Evolutionary conservation across 83 land plant genomes (phyloP), one percentile per base, ranked within the genome.

Genomic region (Picea mariana): DNA sequence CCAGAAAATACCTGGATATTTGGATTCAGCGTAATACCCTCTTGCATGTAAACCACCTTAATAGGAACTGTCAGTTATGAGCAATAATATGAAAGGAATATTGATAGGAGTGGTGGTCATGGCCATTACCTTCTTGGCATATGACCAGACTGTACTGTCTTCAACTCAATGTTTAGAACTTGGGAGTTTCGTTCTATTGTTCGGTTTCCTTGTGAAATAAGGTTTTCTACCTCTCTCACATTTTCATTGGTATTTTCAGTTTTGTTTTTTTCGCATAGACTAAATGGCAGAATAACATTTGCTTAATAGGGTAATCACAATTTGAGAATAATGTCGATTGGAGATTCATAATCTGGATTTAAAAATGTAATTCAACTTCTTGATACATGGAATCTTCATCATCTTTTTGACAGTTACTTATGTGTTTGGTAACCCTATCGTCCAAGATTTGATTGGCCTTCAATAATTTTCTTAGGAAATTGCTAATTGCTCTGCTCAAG

Each of bases 141-240:
- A 90, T 85, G 79, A 82, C 12, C 89, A 90, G 83, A 85, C 84
- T n/a, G 15, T 81, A 34, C 34, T 87, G 9, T 80, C 92, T 31
- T 42, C 87, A 61, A 87, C 89, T 23, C 83, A 89, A 44, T 87
- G 91, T 67, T 64, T 89, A 69, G 77, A 31, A 2, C 76, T 84
- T 62, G 92, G 92, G 27, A 75, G 87, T 44, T 24, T 90, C 62
- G 83, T 90, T 52, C 89, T 90, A 59, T 13, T 85, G 58, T 78
- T 87, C 27, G 91, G 87, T 9, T 78, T 89, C 34, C 82, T 86
- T 72, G 87, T 89, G 13, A 90, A 77, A 59, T 89, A 90, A 85
- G 92, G 88, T 27, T 44, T 90, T 77, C 80, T 87, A 47, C 80
- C 76, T 20, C 55, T 72, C 76, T 72, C 55, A 72, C 42, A 72